phyloP scores from a whole-genome alignment of 371 early-diverging fungal genomes.

The Rhizopus sp. region DNA sequence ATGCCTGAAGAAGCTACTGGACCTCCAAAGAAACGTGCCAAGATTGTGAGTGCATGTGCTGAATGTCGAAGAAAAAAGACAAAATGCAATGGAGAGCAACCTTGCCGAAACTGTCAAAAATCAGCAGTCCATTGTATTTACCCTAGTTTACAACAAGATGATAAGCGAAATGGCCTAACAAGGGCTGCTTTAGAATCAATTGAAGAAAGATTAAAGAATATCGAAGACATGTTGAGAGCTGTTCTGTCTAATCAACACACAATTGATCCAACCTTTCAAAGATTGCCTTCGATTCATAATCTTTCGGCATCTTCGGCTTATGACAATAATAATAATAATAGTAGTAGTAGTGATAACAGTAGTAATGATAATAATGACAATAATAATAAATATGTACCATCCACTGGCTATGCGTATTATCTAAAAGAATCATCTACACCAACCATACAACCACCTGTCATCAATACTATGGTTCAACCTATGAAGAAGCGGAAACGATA shows the following conservation, averaged over 20 bases:
- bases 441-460: conserved; percentile 3
- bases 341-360: neutral
- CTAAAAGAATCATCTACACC: conserved; percentile 20
- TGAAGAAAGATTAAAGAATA: conserved; percentile 45
- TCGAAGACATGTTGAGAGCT: conserved; percentile 47
- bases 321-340: neutral
- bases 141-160: conserved; percentile 39
- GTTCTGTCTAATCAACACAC: conserved; percentile 15
- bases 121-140: conserved; percentile 51
- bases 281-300: conserved; percentile 41
- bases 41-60: conserved; percentile 64
- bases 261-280: neutral
- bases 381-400: conserved; percentile 2
- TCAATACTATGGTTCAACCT: conserved; percentile 12
- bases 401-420: conserved; percentile 5
- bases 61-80: conserved; percentile 65
- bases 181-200: conserved; percentile 48
- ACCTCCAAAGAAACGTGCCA: conserved; percentile 58
- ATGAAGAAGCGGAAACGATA: conserved; percentile 33
- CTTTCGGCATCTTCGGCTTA: conserved; percentile 30
- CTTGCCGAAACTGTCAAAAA: conserved; percentile 64
- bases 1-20: conserved; percentile 12
- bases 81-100: conserved; percentile 64
- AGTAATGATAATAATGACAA: neutral
- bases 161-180: conserved; percentile 33